phyloP scores from a whole-genome alignment of 441 rosid species.

The Bocquillonia castaneifolia region DNA sequence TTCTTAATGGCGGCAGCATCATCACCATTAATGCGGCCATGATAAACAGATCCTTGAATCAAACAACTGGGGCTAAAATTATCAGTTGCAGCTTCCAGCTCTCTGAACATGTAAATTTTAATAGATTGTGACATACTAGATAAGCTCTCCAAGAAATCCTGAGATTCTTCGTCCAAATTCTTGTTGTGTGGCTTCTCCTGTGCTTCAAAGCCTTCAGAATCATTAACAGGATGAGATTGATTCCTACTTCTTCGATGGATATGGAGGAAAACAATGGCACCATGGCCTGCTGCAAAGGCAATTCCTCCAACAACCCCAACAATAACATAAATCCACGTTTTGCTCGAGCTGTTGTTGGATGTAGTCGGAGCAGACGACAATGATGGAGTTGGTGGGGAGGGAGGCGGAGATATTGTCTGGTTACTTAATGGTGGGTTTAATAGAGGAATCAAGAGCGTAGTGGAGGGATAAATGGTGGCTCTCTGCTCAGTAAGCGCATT shows the following conservation, averaged over 20 bases:
- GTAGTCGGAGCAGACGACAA: constrained; percentile 23
- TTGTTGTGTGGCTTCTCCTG: constrained; percentile 30
- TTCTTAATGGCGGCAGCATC: constrained; percentile 70
- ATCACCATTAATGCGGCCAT: constrained; percentile 57
- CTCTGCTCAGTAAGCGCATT: constrained; percentile 33
- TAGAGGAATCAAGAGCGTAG: constrained; percentile 63
- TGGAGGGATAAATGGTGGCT: constrained; percentile 40
- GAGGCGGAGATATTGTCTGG: constrained; percentile 34
- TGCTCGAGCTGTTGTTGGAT: constrained; percentile 30
- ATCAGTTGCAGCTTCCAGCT: constrained; percentile 56
- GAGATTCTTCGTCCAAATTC: constrained; percentile 39
- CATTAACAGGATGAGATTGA: constrained; percentile 12
- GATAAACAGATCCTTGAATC: constrained; percentile 54
- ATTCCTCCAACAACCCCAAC: constrained; percentile 51
- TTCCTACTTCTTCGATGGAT: constrained; percentile 22
- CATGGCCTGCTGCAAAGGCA: constrained; percentile 28
- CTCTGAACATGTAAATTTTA: constrained; percentile 50
- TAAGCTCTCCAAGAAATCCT: constrained; percentile 36
- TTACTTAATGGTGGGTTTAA: constrained; percentile 36
- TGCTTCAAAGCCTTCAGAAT: constrained; percentile 32
- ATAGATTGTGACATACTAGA: constrained; percentile 50
- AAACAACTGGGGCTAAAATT: constrained; percentile 49
- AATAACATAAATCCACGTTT: constrained; percentile 50
- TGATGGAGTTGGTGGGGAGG: constrained; percentile 31
- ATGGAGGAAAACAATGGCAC: constrained; percentile 31